Evolutionary conservation across 441 rosid species (phyloP), one percentile per base, ranked within the genome.

Genomic region (Pelargonium citronellum): DNA sequence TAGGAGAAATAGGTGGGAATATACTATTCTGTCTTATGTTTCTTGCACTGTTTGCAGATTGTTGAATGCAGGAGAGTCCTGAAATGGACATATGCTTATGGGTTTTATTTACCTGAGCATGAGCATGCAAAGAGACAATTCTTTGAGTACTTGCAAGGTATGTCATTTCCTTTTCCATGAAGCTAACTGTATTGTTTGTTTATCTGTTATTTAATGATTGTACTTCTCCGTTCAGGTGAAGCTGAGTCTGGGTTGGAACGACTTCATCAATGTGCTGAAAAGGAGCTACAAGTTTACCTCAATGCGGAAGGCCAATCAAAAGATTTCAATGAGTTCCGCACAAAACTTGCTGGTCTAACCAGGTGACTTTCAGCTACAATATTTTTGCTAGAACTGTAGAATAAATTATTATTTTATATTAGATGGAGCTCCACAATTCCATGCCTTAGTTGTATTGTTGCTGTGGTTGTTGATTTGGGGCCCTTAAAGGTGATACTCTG

Each of bases 211-310:
- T 22, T 57, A 22, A 39, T 60, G 41, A 66, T 53, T 7, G 11
- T 57, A 27, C 61, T 19, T 68, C 7, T 69, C 24, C 24, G n/a
- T 79, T 57, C 77, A 89, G 95, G 95, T 20, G 95, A 87, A 74
- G 95, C 95, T 13, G 95, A 87, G 78, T 86, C 91, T 4, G 91
- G 91, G 22, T 82, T 89, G 79, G 95, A 89, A 72, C 79, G 90
- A 55, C 95, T 89, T 78, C 95, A 89, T 79, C 91, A 86, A 69
- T 87, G 95, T 64, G 91, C 95, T 20, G 95, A 89, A 79, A 89
- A 89, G 78, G 95, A 89, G 76, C 79, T 89, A 51, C 84, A 82
- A 43, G 60, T 71, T 64, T 87, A 84, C 81, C 82, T 85, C 47
- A 77, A 64, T 37, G 83, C 87, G 0, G 81, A 81, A 49, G 82